Percentiles rank a stretch among this genome's conserved stretches.
Evolutionary conservation across 2,329 filamentous ascomycete genomes (phyloP).

Genomic region (Fonsecaea multimorphosa): DNA sequence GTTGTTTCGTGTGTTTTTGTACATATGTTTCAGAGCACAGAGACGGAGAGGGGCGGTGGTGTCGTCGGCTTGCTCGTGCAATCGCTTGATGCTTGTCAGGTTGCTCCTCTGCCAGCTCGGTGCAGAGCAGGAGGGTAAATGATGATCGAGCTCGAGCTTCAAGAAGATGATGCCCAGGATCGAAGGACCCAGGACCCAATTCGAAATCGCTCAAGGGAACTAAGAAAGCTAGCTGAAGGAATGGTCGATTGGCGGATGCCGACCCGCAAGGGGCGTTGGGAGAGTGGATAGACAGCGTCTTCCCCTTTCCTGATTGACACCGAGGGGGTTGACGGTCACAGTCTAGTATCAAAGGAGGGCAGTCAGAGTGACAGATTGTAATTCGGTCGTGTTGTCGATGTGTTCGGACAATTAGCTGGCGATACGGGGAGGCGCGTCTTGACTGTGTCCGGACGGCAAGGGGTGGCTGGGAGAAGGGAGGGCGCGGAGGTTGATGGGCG

Average conservation of each 20-base stretch:
- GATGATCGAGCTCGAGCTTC: slow-evolving; percentile 25
- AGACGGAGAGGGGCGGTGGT: slow-evolving; percentile 4
- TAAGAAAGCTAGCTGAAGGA: slow-evolving; percentile 29
- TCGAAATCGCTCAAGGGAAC: slow-evolving; percentile 34
- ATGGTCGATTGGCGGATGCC: slow-evolving; percentile 30
- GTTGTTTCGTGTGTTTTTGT: slow-evolving; percentile 9
- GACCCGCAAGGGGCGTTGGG: slow-evolving; percentile 37
- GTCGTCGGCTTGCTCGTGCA: not conserved
- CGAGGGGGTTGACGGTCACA: slow-evolving; percentile 21
- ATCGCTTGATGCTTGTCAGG: slow-evolving; percentile 12
- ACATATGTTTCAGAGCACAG: slow-evolving; percentile 6
- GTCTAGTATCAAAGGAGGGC: slow-evolving; percentile 26
- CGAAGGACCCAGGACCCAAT: slow-evolving; percentile 23
- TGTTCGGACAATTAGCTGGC: slow-evolving; percentile 35
- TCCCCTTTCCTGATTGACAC: slow-evolving; percentile 35
- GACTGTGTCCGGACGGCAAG: slow-evolving; percentile 28
- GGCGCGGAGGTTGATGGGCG: slow-evolving; percentile 6
- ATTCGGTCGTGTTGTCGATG: slow-evolving; percentile 36
- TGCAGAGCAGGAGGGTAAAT: slow-evolving; percentile 27
- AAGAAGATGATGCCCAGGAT: slow-evolving; percentile 30
- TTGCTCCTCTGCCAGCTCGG: slow-evolving; percentile 3
- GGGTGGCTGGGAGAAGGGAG: slow-evolving; percentile 23
- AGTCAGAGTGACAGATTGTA: slow-evolving; percentile 33
- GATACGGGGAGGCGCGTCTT: slow-evolving; percentile 34
- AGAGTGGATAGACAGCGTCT: slow-evolving; percentile 35